phyloP scores from a whole-genome alignment of 2,329 filamentous ascomycete genomes.

The Thelonectria discophora region DNA sequence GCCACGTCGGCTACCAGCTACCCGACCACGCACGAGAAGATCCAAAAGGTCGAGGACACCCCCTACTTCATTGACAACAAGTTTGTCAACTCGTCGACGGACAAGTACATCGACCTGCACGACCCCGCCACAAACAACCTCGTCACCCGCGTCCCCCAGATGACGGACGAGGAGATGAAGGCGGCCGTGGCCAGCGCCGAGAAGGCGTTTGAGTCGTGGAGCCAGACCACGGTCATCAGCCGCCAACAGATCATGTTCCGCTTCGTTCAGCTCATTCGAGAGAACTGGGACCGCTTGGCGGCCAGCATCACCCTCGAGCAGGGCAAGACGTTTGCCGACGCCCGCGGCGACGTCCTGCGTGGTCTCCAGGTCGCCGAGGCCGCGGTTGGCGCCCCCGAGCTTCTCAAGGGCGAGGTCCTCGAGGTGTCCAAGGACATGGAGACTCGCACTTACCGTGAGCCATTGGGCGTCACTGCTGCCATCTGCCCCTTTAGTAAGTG shows the following conservation, averaged over 20 bases:
- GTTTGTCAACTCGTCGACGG: slow-evolving; percentile 73
- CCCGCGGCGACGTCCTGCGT: slow-evolving; percentile 81
- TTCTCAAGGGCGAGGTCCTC: slow-evolving; percentile 83
- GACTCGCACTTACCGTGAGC: slow-evolving; percentile 83
- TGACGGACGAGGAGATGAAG: slow-evolving; percentile 79
- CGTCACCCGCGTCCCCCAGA: slow-evolving; percentile 83
- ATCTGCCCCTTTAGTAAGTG: slow-evolving; percentile 86
- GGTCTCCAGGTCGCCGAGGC: slow-evolving; percentile 88
- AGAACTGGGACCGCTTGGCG: slow-evolving; percentile 86
- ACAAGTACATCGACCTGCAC: slow-evolving; percentile 80
- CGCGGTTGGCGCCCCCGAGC: slow-evolving; percentile 80
- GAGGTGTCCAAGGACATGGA: slow-evolving; percentile 93
- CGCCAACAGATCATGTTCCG: slow-evolving; percentile 90
- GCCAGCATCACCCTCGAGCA: slow-evolving; percentile 89
- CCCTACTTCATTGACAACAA: slow-evolving; percentile 85
- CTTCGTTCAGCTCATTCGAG: slow-evolving; percentile 79
- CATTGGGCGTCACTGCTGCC: slow-evolving; percentile 80
- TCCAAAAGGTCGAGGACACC: slow-evolving; percentile 73
- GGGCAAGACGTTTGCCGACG: slow-evolving; percentile 88
- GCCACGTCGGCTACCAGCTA: slow-evolving; percentile 68
- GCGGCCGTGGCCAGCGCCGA: slow-evolving; percentile 79
- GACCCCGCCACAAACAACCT: slow-evolving; percentile 89
- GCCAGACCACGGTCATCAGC: slow-evolving; percentile 73
- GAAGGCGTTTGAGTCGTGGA: slow-evolving; percentile 80
- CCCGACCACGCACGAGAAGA: slow-evolving; percentile 76